Conservation (phyloP, 768 basidiomycete genomes). For the Pleurotus platypus region DNA sequence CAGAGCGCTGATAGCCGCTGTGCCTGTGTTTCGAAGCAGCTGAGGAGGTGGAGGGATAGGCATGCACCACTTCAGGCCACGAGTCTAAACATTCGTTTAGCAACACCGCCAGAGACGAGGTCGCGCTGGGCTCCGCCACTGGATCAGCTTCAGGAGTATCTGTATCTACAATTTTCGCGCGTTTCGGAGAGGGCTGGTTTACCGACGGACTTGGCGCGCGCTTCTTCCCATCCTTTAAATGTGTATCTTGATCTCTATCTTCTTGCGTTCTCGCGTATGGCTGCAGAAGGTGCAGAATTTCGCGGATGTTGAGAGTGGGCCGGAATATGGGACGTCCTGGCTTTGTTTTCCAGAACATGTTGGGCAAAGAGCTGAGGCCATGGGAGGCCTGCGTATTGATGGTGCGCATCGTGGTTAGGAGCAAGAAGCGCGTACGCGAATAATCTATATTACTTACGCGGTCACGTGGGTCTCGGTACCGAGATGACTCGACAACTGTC, state of each 20-base stretch:
- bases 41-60: neutral
- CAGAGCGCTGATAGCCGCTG: neutral
- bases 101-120: neutral
- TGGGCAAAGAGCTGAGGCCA: neutral
- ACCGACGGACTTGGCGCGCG: neutral
- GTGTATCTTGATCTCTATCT: conserved; percentile 15
- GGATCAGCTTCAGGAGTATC: neutral
- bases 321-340: conserved; percentile 11
- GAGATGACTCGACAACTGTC: too few relatives aligned
- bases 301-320: conserved; percentile 22
- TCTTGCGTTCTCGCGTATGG: neutral
- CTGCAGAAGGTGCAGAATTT: conserved; percentile 18
- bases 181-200: neutral
- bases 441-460: neutral
- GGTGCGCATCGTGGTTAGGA: neutral
- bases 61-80: neutral
- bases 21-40: neutral
- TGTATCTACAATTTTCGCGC: neutral
- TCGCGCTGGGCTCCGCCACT: neutral
- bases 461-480: neutral
- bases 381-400: conserved; percentile 1
- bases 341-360: conserved; percentile 14
- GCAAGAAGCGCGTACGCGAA: neutral
- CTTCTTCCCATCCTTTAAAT: conserved; percentile 6
- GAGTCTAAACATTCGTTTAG: neutral